These are phyloP conservation scores for Agrocybe pediades DNA, from an alignment of 768 basidiomycete genomes.

Conservation along the genomic window DNA sequence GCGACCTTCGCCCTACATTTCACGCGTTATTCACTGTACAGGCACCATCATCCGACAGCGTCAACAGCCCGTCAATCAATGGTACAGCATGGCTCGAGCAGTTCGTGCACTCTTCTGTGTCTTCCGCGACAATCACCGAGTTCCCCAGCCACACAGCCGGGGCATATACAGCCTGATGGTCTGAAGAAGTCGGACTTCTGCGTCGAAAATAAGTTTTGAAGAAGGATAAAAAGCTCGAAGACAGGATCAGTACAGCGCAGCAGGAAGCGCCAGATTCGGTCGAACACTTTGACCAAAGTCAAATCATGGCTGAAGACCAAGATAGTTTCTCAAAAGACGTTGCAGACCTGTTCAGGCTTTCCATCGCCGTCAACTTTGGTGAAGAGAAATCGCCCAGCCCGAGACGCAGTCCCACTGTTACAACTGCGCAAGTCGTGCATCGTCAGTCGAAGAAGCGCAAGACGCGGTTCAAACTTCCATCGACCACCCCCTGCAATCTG, in stretches of 20 bases:
- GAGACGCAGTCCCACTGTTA: too few relatives aligned
- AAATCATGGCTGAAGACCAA: constrained; percentile 70
- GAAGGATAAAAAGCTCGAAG: constrained; percentile 42
- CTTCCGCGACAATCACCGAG: neutral
- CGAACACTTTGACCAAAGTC: constrained; percentile 43
- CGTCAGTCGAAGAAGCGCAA: too few relatives aligned
- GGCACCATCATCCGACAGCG: too few relatives aligned
- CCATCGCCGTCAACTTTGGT: constrained; percentile 43
- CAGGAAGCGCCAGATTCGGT: constrained; percentile 13
- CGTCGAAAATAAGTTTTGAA: constrained; percentile 42
- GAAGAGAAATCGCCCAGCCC: too few relatives aligned
- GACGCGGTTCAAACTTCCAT: constrained; percentile 37
- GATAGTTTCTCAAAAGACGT: too few relatives aligned
- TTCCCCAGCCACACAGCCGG: too few relatives aligned
- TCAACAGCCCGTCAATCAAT: neutral
- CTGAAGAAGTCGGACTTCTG: too few relatives aligned
- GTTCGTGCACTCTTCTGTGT: neutral
- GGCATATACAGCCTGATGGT: too few relatives aligned
- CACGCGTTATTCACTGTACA: too few relatives aligned
- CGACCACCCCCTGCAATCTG: constrained; percentile 41
- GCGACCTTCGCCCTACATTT: too few relatives aligned
- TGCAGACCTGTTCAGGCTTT: too few relatives aligned
- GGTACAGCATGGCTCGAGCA: neutral
- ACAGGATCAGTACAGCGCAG: constrained; percentile 29
- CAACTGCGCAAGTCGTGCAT: too few relatives aligned